phyloP scores from a whole-genome alignment of 179 eudicot species.

The Drosera spatulata region DNA sequence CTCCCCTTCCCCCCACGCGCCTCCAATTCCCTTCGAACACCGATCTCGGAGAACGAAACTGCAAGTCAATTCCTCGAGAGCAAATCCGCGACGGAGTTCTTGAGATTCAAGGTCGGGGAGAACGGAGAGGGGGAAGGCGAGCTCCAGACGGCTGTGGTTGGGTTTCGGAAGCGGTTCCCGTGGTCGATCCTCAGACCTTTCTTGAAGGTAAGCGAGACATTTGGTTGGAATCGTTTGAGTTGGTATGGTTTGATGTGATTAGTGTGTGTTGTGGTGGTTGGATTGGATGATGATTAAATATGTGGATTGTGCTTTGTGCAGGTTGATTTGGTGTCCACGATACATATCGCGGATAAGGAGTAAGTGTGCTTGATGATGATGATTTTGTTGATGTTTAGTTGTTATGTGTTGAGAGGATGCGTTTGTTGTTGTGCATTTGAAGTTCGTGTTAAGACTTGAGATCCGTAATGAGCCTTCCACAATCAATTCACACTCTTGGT shows the following conservation, averaged over 20 bases:
- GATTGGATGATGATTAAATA: not conserved
- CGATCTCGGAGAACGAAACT: slow-evolving; percentile 23
- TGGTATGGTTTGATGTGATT: not conserved
- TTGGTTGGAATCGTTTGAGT: not conserved
- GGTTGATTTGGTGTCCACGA: slow-evolving; percentile 98
- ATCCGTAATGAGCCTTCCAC: no score
- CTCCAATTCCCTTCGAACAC: slow-evolving; percentile 14
- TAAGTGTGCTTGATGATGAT: slow-evolving; percentile 18
- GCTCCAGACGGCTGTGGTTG: slow-evolving; percentile 85
- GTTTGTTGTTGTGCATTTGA: no score
- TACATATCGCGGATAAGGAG: slow-evolving; percentile 96
- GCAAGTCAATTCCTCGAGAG: slow-evolving; percentile 44
- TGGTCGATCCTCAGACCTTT: slow-evolving; percentile 86
- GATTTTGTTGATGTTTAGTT: not conserved
- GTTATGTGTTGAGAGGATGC: no score
- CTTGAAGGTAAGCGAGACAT: slow-evolving; percentile 34
- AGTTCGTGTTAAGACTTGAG: no score
- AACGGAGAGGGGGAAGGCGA: slow-evolving; percentile 25
- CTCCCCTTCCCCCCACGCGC: slow-evolving; percentile 16
- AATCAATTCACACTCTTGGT: no score
- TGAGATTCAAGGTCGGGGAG: slow-evolving; percentile 51
- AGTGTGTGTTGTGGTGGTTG: not conserved
- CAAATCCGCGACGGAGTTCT: slow-evolving; percentile 79
- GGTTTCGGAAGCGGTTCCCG: slow-evolving; percentile 82
- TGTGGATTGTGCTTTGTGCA: slow-evolving; percentile 15